Evolutionary conservation across 73 alveolate genomes (phyloP).

Genomic region (Breviolum minutum): DNA sequence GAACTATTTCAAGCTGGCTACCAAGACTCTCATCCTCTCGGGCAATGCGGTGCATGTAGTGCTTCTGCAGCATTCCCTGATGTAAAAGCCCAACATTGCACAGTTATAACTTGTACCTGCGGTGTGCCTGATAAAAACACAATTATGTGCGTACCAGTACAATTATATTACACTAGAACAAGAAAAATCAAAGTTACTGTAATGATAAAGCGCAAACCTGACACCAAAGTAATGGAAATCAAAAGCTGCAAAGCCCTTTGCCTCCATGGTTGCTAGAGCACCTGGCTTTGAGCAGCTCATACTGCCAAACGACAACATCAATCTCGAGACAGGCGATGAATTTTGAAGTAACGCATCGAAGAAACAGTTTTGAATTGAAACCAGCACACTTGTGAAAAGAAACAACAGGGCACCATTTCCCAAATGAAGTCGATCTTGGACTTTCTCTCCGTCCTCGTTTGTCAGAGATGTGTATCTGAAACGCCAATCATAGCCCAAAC

Average conservation of each 20-base stretch:
- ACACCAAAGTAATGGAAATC: background rate
- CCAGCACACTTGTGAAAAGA: too few relatives aligned
- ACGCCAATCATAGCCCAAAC: background rate
- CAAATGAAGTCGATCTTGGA: conserved; percentile 77
- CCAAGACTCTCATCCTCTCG: conserved; percentile 74
- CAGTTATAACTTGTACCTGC: background rate
- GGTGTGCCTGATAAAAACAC: background rate
- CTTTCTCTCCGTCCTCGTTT: conserved; percentile 60
- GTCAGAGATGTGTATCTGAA: background rate
- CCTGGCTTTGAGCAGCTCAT: background rate
- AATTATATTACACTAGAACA: background rate
- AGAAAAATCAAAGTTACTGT: background rate
- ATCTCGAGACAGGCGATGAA: too few relatives aligned
- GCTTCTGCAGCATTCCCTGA: conserved; percentile 95
- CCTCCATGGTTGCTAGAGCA: conserved; percentile 93
- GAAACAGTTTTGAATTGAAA: too few relatives aligned
- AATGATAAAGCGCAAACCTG: background rate
- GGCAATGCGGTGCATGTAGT: conserved; percentile 92
- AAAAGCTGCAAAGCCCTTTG: background rate
- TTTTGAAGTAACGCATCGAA: too few relatives aligned
- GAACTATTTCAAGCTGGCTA: background rate
- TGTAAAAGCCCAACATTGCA: background rate
- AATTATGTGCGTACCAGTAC: background rate
- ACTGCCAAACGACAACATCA: too few relatives aligned
- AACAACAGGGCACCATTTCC: conserved; percentile 36